Percentiles rank a stretch among this genome's conserved stretches.
These are phyloP conservation scores for Barnettozyma botsteinii DNA, from an alignment of 805 yeast genomes.

Conservation along the genomic window DNA sequence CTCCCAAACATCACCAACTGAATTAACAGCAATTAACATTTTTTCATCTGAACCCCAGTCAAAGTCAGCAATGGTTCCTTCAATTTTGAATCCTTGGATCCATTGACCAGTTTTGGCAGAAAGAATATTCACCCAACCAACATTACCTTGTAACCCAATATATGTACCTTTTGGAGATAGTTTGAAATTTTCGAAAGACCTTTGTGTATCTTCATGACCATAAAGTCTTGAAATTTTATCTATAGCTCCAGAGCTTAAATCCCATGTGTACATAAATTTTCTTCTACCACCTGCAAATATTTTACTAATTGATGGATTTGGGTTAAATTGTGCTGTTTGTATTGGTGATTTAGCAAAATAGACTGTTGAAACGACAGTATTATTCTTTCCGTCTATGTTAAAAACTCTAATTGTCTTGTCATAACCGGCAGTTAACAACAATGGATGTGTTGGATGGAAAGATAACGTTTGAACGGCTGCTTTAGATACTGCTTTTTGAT, in stretches of 20 bases:
- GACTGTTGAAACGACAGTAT: constrained; percentile 75
- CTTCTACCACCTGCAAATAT: constrained; percentile 89
- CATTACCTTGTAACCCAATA: constrained; percentile 73
- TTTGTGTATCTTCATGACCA: constrained; percentile 84
- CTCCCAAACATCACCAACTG: constrained; percentile 87
- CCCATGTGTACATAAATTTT: constrained; percentile 90
- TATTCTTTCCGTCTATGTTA: constrained; percentile 83
- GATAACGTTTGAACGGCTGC: constrained; percentile 81
- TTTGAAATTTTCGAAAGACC: constrained; percentile 81
- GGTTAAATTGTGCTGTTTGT: constrained; percentile 64
- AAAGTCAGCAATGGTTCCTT: constrained; percentile 80
- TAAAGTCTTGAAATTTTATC: constrained; percentile 86
- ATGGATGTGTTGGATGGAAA: constrained; percentile 82
- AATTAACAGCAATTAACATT: constrained; percentile 55
- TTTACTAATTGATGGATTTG: constrained; percentile 35
- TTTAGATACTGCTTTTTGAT: constrained; percentile 56
- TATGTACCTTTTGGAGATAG: constrained; percentile 66
- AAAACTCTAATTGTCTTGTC: constrained; percentile 83
- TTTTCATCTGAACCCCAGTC: constrained; percentile 50
- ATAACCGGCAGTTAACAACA: constrained; percentile 85
- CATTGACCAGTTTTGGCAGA: constrained; percentile 80
- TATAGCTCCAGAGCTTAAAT: constrained; percentile 62
- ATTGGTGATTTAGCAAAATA: constrained; percentile 77
- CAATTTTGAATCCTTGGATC: constrained; percentile 80
- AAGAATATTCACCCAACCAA: constrained; percentile 87